Conservation (phyloP, 108 stramenopile genomes). For the Asterionellopsis glacialis region DNA sequence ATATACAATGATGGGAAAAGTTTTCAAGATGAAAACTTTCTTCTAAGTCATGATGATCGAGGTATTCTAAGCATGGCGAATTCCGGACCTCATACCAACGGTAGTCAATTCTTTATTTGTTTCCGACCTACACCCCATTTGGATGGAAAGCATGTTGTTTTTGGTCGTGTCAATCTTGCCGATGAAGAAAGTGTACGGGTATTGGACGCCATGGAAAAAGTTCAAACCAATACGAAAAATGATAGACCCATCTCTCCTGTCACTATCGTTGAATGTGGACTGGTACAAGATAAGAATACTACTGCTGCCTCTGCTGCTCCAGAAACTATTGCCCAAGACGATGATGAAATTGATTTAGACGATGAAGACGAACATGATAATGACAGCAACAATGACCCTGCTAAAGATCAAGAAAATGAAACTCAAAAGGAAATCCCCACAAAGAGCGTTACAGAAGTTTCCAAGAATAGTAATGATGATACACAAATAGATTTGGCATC, state of each 20-base stretch:
- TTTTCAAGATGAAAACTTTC: slow-evolving; percentile 89
- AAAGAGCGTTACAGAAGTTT: no score
- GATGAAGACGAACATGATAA: no score
- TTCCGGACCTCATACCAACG: slow-evolving; percentile 83
- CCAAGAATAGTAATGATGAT: slow-evolving; percentile 12
- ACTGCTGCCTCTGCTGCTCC: not conserved
- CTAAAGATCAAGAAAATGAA: slow-evolving; percentile 13
- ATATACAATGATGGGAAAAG: slow-evolving; percentile 54
- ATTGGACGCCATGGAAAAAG: slow-evolving; percentile 73
- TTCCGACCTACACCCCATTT: slow-evolving; percentile 73
- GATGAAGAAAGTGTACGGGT: slow-evolving; percentile 64
- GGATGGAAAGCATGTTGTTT: slow-evolving; percentile 91
- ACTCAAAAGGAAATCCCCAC: slow-evolving; percentile 7
- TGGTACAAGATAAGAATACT: slow-evolving; percentile 24
- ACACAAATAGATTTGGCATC: slow-evolving; percentile 15
- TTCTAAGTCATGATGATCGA: slow-evolving; percentile 49
- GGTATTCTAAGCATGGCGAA: slow-evolving; percentile 88
- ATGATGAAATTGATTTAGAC: slow-evolving; percentile 45
- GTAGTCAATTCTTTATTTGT: slow-evolving; percentile 88
- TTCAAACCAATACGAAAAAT: slow-evolving; percentile 34
- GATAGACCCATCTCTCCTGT: slow-evolving; percentile 46
- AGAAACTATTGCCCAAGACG: slow-evolving; percentile 7
- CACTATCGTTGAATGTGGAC: slow-evolving; percentile 54
- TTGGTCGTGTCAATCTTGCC: slow-evolving; percentile 75
- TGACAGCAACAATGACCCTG: slow-evolving; percentile 4